Percentiles rank a stretch among this genome's conserved stretches.
phyloP scores from a whole-genome alignment of 2,329 filamentous ascomycete genomes.

The Leptodontidium sp. region DNA sequence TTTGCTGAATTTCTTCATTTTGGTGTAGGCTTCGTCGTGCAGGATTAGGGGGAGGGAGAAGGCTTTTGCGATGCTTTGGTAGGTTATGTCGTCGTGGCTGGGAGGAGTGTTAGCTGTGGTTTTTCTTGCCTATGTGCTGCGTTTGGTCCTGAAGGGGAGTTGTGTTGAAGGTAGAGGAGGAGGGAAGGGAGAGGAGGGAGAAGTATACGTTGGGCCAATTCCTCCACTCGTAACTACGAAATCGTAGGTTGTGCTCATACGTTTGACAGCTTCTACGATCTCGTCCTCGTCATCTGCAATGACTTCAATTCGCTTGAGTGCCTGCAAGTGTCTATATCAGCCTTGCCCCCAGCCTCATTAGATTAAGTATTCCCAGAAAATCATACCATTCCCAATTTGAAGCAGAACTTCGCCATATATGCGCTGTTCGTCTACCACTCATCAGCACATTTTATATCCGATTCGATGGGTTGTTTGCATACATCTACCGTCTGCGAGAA shows the following conservation, averaged over 20 bases:
- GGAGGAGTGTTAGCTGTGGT: conserved; percentile 16
- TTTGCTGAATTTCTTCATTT: conserved; percentile 84
- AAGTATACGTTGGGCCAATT: conserved; percentile 87
- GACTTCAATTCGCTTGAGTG: conserved; percentile 87
- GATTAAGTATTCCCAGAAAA: conserved; percentile 40
- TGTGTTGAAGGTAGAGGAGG: neutral
- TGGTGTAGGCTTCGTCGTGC: conserved; percentile 77
- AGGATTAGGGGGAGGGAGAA: conserved; percentile 80
- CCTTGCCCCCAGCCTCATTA: conserved; percentile 59
- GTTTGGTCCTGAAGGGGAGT: no score
- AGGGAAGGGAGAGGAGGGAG: neutral
- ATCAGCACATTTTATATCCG: conserved; percentile 31
- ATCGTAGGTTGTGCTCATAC: conserved; percentile 91
- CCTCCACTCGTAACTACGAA: conserved; percentile 95
- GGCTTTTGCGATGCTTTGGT: conserved; percentile 90
- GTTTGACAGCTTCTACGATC: conserved; percentile 81
- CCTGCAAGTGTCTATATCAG: conserved; percentile 50
- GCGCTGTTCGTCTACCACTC: conserved; percentile 66
- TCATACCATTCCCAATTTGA: conserved; percentile 65
- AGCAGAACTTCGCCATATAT: conserved; percentile 71
- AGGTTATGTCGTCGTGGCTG: conserved; percentile 97
- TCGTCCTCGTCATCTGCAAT: conserved; percentile 92
- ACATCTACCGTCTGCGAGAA: conserved; percentile 49
- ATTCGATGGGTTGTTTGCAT: conserved; percentile 26
- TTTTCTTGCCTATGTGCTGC: no score